Evolutionary conservation across 108 stramenopile genomes (phyloP).

Genomic region (Fragilariopsis cylindrus): DNA sequence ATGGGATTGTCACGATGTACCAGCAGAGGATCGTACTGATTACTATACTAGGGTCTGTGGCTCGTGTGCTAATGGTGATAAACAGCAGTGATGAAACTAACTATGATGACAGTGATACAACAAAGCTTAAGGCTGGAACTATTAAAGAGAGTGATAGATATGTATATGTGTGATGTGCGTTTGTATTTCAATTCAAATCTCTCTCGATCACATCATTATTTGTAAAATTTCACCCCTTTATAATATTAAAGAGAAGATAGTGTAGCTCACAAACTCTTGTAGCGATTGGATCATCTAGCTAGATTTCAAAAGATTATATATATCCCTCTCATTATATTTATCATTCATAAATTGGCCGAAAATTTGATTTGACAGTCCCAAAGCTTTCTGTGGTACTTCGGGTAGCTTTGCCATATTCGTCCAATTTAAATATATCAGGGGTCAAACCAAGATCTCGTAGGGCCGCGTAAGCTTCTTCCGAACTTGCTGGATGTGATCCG

Average conservation of each 20-base stretch:
- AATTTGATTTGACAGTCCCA: conserved; percentile 45
- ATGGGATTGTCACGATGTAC: conserved; percentile 59
- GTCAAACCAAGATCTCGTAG: conserved; percentile 83
- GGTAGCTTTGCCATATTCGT: conserved; percentile 41
- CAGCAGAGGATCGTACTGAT: conserved; percentile 70
- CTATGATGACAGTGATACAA: not conserved
- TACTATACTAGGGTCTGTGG: conserved; percentile 61
- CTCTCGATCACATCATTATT: too few species aligned
- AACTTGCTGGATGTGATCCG: conserved; percentile 71
- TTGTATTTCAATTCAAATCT: too few species aligned
- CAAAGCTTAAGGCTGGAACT: too few species aligned
- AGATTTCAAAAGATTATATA: too few species aligned
- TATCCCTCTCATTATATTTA: too few species aligned
- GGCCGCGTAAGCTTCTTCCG: conserved; percentile 92
- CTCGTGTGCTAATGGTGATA: not conserved
- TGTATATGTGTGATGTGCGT: too few species aligned
- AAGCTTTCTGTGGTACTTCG: conserved; percentile 25
- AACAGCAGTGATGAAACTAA: not conserved
- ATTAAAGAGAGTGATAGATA: too few species aligned
- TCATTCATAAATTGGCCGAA: conserved; percentile 36
- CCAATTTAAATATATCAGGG: conserved; percentile 50
- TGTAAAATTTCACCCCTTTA: too few species aligned
- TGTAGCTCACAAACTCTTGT: too few species aligned
- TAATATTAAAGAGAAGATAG: too few species aligned
- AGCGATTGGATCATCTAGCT: too few species aligned